phyloP scores from a whole-genome alignment of 768 basidiomycete species.

The Agrocybe chaxingu region DNA sequence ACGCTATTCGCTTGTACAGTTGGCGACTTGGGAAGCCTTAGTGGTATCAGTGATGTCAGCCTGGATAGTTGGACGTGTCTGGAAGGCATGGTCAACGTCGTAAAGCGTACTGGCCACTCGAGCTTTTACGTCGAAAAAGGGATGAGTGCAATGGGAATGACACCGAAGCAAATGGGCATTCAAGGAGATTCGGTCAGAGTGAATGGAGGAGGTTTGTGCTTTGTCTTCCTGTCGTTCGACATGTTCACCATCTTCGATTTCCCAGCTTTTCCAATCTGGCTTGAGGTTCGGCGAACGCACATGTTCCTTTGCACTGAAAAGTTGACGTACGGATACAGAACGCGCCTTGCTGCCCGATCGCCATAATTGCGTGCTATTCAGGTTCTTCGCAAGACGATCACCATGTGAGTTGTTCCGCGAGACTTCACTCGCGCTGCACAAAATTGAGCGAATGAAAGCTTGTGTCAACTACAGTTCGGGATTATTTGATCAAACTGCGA shows the following conservation, averaged over 20 bases:
- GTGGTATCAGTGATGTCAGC: conserved; percentile 72
- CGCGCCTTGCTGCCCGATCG: conserved; percentile 81
- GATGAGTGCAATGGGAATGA: conserved; percentile 81
- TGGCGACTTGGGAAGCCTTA: conserved; percentile 68
- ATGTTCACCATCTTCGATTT: conserved; percentile 5
- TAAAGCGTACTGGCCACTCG: conserved; percentile 78
- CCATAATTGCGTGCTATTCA: conserved; percentile 74
- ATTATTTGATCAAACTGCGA: conserved; percentile 63
- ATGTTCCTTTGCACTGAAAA: not conserved
- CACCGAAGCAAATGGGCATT: conserved; percentile 67
- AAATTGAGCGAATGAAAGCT: conserved; percentile 36
- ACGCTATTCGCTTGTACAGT: conserved; percentile 81
- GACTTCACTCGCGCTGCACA: not conserved
- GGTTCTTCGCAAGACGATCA: conserved; percentile 82
- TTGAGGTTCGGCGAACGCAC: conserved; percentile 47
- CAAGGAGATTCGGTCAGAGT: conserved; percentile 57
- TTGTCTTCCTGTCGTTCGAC: not conserved
- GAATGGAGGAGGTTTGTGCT: conserved; percentile 71
- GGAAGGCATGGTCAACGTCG: conserved; percentile 78
- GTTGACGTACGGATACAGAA: conserved; percentile 43
- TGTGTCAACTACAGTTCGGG: conserved; percentile 60
- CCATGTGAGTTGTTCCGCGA: conserved; percentile 40
- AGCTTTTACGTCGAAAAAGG: conserved; percentile 87
- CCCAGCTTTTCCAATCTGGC: conserved; percentile 81
- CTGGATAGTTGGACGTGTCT: conserved; percentile 77